Evolutionary conservation across 352 stramenopile genomes (phyloP), one percentile per base, ranked within the genome.

Genomic region (Thalassiosira ordinaria): DNA sequence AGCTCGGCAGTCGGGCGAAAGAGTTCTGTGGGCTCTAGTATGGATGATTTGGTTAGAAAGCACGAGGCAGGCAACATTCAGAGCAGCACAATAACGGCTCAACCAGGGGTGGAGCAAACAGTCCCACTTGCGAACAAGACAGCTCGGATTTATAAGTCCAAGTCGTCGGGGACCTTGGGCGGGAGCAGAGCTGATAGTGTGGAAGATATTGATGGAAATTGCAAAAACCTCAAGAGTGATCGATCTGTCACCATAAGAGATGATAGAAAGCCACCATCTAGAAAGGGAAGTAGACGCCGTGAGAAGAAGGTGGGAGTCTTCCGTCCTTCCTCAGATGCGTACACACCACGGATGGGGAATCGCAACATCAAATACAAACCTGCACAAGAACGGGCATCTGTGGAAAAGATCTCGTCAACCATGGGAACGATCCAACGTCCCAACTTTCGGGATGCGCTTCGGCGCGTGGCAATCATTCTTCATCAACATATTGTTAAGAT

Each of bases 401-500:
- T 91, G 1, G 78, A 86, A 33, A 86, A 88, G 27, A 90, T 87
- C 59, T 74, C 84, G n/a, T 79, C 75, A 26, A 74, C 80, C 22
- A 90, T 93, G 86, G 89, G 89, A 18, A 94, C 87, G 27, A 83
- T 94, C 11, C 66, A 79, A 35, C 73, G 87, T 41, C 87, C 88
- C 4, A 94, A 94, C 64, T 94, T 94, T 80, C 70, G 82, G 1
- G 87, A 94, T 86, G 89, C 89, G 22, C 74, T 94, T 20, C 74
- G 85, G 8, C 81, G 89, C 33, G 89, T 94, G 4, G 89, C 89
- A n/a, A 93, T 94, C 74, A 92, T 94, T 71, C 73, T 94, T 24
- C 84, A 91, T 27, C 85, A 92, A 59, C 89, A 94, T 68, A 91
- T 94, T 82, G 77, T 89, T 5, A 94, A 94, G 76, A 94, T 94